Evolutionary conservation across 2,329 filamentous ascomycete genomes (phyloP).

Genomic region (Hortaea werneckii): DNA sequence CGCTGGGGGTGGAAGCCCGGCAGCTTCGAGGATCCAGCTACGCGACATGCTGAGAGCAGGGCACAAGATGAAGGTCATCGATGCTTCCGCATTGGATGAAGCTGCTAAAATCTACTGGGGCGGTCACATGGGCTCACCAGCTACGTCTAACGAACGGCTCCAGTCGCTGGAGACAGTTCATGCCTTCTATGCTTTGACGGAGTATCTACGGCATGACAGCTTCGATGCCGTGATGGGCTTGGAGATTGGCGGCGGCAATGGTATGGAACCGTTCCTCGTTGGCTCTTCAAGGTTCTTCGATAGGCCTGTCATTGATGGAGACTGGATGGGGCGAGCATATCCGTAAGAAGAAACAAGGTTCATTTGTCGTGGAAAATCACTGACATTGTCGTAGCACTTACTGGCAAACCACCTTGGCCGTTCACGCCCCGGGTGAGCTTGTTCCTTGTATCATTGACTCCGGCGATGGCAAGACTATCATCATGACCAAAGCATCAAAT

Average conservation of each 20-base stretch:
- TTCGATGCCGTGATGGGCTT: conserved; percentile 51
- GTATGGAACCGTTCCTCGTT: conserved; percentile 48
- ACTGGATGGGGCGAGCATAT: conserved; percentile 39
- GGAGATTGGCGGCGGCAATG: conserved; percentile 59
- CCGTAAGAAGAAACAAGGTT: too few species aligned
- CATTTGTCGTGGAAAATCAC: too few species aligned
- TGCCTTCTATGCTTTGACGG: conserved; percentile 39
- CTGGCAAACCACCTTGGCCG: conserved; percentile 37
- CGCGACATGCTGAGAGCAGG: conserved; percentile 42
- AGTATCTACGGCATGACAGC: conserved; percentile 33
- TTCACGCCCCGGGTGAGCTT: conserved; percentile 31
- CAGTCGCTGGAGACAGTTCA: conserved; percentile 43
- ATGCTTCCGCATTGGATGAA: conserved; percentile 40
- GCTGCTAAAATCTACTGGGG: conserved; percentile 46
- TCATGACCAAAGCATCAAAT: conserved; percentile 33
- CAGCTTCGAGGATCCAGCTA: conserved; percentile 42
- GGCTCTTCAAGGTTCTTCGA: conserved; percentile 44
- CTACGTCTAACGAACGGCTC: conserved; percentile 51
- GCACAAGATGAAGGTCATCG: conserved; percentile 42
- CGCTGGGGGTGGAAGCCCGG: conserved; percentile 49
- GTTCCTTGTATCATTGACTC: conserved; percentile 38
- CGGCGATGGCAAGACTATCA: conserved; percentile 34
- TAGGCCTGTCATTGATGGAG: conserved; percentile 33
- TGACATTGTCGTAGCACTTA: too few species aligned
- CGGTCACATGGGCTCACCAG: conserved; percentile 50